phyloP scores from a whole-genome alignment of 2,329 filamentous ascomycete genomes.

The Lasiodiplodia gonubiensis region DNA sequence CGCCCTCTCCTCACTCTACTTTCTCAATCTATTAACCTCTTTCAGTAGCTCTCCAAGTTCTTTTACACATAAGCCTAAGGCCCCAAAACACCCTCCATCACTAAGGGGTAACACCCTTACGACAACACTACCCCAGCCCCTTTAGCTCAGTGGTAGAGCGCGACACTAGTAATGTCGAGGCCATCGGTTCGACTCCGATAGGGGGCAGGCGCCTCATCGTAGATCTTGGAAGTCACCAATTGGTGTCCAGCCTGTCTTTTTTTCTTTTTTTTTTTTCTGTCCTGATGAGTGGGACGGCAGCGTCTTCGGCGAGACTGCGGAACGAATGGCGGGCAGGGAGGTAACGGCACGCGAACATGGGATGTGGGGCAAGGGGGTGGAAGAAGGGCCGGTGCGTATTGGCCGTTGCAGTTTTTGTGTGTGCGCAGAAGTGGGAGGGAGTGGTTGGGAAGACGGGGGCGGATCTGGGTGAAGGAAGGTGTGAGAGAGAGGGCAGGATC shows the following conservation, averaged over 20 bases:
- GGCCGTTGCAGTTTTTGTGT: background rate
- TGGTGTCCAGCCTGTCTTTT: background rate
- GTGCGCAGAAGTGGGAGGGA: background rate
- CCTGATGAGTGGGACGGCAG: background rate
- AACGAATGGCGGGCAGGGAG: background rate
- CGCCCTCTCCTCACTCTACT: no score
- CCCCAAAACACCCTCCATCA: background rate
- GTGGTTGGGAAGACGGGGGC: background rate
- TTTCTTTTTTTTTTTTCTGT: background rate
- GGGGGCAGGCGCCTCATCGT: slow-evolving; percentile 2
- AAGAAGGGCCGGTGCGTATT: background rate
- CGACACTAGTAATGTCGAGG: slow-evolving; percentile 30
- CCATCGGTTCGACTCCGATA: slow-evolving; percentile 30
- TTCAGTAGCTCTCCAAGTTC: no score
- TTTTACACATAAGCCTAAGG: fast-evolving
- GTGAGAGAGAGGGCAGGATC: background rate
- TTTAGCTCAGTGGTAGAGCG: slow-evolving; percentile 30
- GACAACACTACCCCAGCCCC: slow-evolving; percentile 2
- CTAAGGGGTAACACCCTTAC: no score
- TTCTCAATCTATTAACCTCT: no score
- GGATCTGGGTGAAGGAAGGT: background rate
- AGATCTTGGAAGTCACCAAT: background rate
- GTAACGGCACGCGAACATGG: background rate
- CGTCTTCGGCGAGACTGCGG: background rate
- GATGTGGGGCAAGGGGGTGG: background rate